A percentile compares a stretch with the other conserved stretches of the same genome.
phyloP scores from a whole-genome alignment of 106 monocot genomes.

The Phalaenopsis aphrodite region DNA sequence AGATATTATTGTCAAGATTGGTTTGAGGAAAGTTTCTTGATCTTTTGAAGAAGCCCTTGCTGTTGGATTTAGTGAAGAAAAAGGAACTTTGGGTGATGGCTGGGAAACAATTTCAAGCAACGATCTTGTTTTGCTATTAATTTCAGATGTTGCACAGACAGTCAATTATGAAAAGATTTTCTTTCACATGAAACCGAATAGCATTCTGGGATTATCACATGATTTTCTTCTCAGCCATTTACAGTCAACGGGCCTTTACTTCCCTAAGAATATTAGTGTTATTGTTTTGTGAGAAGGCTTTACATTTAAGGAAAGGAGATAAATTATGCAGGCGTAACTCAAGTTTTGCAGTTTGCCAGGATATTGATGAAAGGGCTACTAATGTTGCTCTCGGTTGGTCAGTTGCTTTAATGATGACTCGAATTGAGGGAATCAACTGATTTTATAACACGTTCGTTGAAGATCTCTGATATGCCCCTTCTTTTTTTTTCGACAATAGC shows the following conservation, averaged over 20 bases:
- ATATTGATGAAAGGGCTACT: conserved; percentile 84
- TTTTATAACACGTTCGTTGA: too few relatives aligned
- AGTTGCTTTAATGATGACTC: conserved; percentile 82
- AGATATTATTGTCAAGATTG: conserved; percentile 38
- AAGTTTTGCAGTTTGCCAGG: conserved; percentile 83
- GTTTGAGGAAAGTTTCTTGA: conserved; percentile 77
- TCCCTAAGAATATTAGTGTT: conserved; percentile 78
- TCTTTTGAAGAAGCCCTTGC: conserved; percentile 92
- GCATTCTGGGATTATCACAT: conserved; percentile 80
- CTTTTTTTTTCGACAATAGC: conserved; percentile 35
- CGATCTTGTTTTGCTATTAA: conserved; percentile 83
- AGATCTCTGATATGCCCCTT: too few relatives aligned
- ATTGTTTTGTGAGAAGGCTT: conserved; percentile 75
- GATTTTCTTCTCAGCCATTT: conserved; percentile 87
- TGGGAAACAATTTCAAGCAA: conserved; percentile 87
- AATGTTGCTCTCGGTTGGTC: conserved; percentile 93
- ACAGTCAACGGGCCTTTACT: conserved; percentile 64
- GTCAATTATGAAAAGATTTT: conserved; percentile 79
- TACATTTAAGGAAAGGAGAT: conserved; percentile 86
- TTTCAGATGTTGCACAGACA: conserved; percentile 96
- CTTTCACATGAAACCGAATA: conserved; percentile 89
- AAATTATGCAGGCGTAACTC: conserved; percentile 88
- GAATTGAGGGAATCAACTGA: conserved; percentile 17
- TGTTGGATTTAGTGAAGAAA: conserved; percentile 94
- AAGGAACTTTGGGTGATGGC: conserved; percentile 89